Conservation (phyloP, 2,329 filamentous ascomycete species). For the Neophaeococcomyces aloes region DNA sequence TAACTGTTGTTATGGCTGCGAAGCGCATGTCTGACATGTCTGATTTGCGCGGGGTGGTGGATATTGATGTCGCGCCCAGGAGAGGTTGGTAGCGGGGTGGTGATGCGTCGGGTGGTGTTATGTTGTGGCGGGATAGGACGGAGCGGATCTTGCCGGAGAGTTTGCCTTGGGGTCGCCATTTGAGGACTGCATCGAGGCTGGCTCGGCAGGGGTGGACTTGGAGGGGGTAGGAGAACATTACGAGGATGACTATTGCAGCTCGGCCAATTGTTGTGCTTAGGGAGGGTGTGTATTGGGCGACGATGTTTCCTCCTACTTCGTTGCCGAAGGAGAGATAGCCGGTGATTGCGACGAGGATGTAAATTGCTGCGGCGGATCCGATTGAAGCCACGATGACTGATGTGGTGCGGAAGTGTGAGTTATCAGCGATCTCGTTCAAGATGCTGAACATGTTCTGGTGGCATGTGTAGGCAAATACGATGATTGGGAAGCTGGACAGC, state of each 20-base stretch:
- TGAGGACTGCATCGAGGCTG: constrained; percentile 86
- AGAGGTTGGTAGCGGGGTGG: constrained; percentile 34
- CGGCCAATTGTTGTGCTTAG: constrained; percentile 84
- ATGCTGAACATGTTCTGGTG: constrained; percentile 99
- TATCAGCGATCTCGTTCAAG: constrained; percentile 83
- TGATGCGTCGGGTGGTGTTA: constrained; percentile 27
- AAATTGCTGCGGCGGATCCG: constrained; percentile 75
- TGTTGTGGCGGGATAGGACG: constrained; percentile 11
- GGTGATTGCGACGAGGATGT: constrained; percentile 84
- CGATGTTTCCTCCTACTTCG: constrained; percentile 80
- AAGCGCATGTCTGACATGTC: constrained; percentile 82
- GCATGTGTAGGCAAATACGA: constrained; percentile 98
- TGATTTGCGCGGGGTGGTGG: constrained; percentile 27
- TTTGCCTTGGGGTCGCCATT: constrained; percentile 60
- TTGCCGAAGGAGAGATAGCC: constrained; percentile 94
- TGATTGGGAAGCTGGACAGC: constrained; percentile 80
- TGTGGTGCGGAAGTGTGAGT: constrained; percentile 66
- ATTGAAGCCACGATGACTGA: constrained; percentile 74
- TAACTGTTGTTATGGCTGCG: constrained; percentile 73
- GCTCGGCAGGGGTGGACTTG: constrained; percentile 94
- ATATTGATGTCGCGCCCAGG: constrained; percentile 23
- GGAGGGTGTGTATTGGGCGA: constrained; percentile 75
- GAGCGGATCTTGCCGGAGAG: constrained; percentile 23
- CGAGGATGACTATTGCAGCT: constrained; percentile 86
- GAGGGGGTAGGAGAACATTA: constrained; percentile 91